Evolutionary conservation across 2,329 filamentous ascomycete species (phyloP).

Genomic region (Colletotrichum coccodes): DNA sequence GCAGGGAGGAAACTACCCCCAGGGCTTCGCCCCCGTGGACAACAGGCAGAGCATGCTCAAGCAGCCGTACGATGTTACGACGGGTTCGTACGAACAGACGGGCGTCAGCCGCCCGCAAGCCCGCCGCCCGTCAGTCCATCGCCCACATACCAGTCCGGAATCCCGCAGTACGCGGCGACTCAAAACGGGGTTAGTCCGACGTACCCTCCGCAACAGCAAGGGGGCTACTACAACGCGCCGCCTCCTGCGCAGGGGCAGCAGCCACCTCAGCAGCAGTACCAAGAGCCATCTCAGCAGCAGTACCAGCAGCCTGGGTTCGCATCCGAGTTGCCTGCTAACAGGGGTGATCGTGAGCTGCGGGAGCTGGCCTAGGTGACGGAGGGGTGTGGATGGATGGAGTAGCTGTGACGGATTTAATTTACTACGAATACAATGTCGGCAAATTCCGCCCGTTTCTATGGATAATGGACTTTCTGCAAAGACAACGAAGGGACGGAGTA

Average conservation of each 20-base stretch:
- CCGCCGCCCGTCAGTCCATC: constrained; percentile 33
- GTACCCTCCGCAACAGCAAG: constrained; percentile 16
- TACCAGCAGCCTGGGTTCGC: constrained; percentile 23
- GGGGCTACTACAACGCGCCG: neutral
- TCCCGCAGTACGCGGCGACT: constrained; percentile 7
- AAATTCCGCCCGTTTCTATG: neutral
- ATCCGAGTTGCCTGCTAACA: constrained; percentile 43
- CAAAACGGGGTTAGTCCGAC: constrained; percentile 9
- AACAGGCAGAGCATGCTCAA: constrained; percentile 37
- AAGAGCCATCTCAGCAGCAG: too few species aligned
- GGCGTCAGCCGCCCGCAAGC: constrained; percentile 35
- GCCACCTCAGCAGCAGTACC: constrained; percentile 8
- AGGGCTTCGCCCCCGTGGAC: constrained; percentile 31
- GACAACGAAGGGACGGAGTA: neutral
- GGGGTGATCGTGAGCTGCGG: constrained; percentile 43
- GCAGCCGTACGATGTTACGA: constrained; percentile 29
- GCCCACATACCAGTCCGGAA: constrained; percentile 27
- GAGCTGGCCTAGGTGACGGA: constrained; percentile 41
- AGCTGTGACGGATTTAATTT: neutral
- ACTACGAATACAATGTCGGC: neutral
- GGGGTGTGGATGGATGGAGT: neutral
- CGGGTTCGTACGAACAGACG: constrained; percentile 30
- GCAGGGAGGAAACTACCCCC: constrained; percentile 3
- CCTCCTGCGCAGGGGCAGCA: neutral
- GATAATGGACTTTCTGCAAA: neutral